Conservation (phyloP, 164 flowering plant species). For the Nelumbo lutea region DNA sequence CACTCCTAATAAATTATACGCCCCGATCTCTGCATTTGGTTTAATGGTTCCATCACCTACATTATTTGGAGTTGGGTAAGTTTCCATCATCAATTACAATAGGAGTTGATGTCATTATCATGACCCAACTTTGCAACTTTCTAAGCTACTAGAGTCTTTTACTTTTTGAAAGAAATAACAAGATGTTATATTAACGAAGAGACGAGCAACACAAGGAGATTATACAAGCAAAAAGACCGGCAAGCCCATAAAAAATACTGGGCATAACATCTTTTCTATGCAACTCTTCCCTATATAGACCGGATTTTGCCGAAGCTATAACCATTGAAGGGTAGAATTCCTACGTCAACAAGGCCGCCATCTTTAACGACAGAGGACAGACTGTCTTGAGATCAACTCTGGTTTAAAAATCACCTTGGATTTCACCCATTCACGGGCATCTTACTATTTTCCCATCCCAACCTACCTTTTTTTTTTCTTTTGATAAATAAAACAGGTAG, state of each 20-base stretch:
- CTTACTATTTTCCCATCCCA: constrained; percentile 33
- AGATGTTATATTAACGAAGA: too few species aligned
- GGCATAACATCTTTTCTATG: background rate
- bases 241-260: background rate
- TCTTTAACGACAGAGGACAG: background rate
- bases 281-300: background rate
- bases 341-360: too few species aligned
- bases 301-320: background rate
- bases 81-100: too few species aligned
- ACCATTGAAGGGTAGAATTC: too few species aligned
- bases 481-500: too few species aligned
- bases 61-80: background rate
- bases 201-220: too few species aligned
- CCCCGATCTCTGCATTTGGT: constrained; percentile 5
- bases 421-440: constrained; percentile 43
- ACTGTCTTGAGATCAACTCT: constrained; percentile 29
- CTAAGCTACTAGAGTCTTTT: too few species aligned
- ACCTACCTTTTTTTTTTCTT: too few species aligned
- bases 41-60: constrained; percentile 3
- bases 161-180: too few species aligned
- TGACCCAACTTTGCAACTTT: too few species aligned
- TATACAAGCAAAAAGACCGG: too few species aligned
- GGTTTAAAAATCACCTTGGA: constrained; percentile 30
- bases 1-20: constrained; percentile 10
- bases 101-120: too few species aligned